These are phyloP conservation scores for Chlamydomonas eustigma DNA, from an alignment of 139 green algal species.

Conservation along the genomic window DNA sequence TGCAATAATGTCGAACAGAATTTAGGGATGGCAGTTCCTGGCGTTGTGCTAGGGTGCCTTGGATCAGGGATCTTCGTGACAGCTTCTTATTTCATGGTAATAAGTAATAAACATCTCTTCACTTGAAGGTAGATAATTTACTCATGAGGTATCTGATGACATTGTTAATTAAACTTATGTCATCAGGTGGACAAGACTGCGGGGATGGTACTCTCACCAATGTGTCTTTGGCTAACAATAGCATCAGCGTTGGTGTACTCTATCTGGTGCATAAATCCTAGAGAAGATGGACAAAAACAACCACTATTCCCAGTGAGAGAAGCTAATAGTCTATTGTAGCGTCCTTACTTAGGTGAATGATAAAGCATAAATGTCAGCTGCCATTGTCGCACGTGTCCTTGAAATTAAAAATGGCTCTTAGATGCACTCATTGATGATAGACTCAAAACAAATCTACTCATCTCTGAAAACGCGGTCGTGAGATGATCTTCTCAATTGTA, in stretches of 20 bases:
- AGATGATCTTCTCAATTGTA: too few species aligned
- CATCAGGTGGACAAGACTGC: background rate
- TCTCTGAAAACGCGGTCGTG: too few species aligned
- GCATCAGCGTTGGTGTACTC: slow-evolving; percentile 10
- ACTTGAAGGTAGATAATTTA: background rate
- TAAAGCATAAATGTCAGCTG: too few species aligned
- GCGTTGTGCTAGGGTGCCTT: slow-evolving; percentile 16
- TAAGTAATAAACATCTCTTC: background rate
- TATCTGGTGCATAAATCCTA: slow-evolving; percentile 13
- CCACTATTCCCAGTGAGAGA: slow-evolving; percentile 6
- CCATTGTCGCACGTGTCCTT: too few species aligned
- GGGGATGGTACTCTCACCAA: slow-evolving; percentile 6
- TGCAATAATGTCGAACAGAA: slow-evolving; percentile 12
- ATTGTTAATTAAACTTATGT: background rate
- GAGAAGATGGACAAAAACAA: background rate
- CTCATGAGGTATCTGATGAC: background rate
- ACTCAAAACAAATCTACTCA: too few species aligned
- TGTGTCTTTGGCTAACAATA: slow-evolving; percentile 8
- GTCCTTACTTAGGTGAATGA: too few species aligned
- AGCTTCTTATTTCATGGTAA: slow-evolving; percentile 8
- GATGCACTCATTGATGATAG: too few species aligned
- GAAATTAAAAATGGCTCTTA: too few species aligned
- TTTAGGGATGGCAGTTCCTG: slow-evolving; percentile 18
- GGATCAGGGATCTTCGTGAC: slow-evolving; percentile 15
- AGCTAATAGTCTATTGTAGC: background rate